Base-by-base conservation (phyloP, 805 yeast species). In the Yamadazyma akitaensis region DNA sequence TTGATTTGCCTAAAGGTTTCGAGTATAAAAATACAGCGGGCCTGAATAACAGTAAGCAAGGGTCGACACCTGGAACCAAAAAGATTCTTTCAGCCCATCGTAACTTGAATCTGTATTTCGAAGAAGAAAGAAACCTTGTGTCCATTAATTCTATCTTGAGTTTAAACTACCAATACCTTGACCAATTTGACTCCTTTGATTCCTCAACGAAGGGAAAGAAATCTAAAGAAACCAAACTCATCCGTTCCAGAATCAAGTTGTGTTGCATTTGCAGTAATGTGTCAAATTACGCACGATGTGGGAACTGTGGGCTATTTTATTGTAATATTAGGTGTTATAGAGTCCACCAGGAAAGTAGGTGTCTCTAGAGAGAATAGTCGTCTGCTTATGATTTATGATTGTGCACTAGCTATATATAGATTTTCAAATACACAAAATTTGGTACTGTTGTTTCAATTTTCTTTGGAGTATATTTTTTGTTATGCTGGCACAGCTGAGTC, bases 1-100 rank as follows among this genome's bases (percentile, higher is more conserved):
- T 72, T 46, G 77, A 72, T 44, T 56, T 72, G 31, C 75, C 77
- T 12, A 72, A 72, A 46, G 64, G 63, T 46, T 71, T 72, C 47
- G 56, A 62, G 14, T 70, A 68, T 52, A 62, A 64, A 33, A 51
- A 49, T 40, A 32, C 51, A 24, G 59, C 60, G 26, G 59, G 61
- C 42, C 58, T 55, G 43, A 40, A 48, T 14, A 35, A 16, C n/a
- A 21, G 41, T 18, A 59, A 73, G 42, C 55, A 64, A 24, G 77
- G 77, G 4, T 70, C 69, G 44, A 72, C 77, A 13, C 76, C 76
- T 8, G 59, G 73, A 11, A 69, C 77, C 3, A 72, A 72, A 55
- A 63, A 59, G 41, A 70, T 72, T 16, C 52, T 72, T 26, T 67
- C 75, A 24, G 75, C 76, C 0, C 57, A 70, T 28, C 58, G 77